Base-by-base conservation (phyloP, 73 alveolate species). In the Blepharisma japonicum region DNA sequence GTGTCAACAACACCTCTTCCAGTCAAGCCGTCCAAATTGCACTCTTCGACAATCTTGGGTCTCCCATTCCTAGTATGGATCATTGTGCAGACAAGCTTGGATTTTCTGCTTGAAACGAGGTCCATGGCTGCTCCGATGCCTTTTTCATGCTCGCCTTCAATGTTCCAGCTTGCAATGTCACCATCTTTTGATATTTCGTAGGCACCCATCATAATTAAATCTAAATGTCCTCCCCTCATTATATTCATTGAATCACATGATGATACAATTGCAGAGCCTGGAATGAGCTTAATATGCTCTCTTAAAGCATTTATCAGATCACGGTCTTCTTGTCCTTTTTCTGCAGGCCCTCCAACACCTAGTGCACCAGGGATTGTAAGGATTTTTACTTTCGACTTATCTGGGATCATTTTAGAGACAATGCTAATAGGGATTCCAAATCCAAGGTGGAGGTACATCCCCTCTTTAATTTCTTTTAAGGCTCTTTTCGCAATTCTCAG, bases 81-180 rank as follows among this genome's bases (percentile, higher is more conserved):
- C 78, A 86, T 96, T 95, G 90, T 92, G 53, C 80, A 77, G 5
- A 92, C 90, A 8, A 92, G 71, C 6, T 83, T 86, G 49, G 77
- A 83, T 23, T 82, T 87, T 50, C 94, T 94, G 25, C 92, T 87
- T 7, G 89, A 71, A 25, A 91, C 96, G 6, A 91, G 80, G 80
- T 91, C 97, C 97, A 91, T 91, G 3, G 97, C 97, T 56, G 96
- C 97, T 55, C 97, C 97, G 93, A 86, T 85, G 50, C 97, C 97
- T 77, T 86, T 91, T 14, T 90, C 98, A 91, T 90, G 68, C 84
- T 92, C 90, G 49, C 97, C 97, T 50, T 98, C 98, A 77, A 94
- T 90, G 77, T 92, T 92, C 99, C 99, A 94, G 78, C 92, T 94
- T 68, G 99, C 98, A 25, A 94, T 81, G 71, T 94, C 99, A 18